Conservation (phyloP, 2,329 filamentous ascomycete species). For the Ascochyta koolunga region DNA sequence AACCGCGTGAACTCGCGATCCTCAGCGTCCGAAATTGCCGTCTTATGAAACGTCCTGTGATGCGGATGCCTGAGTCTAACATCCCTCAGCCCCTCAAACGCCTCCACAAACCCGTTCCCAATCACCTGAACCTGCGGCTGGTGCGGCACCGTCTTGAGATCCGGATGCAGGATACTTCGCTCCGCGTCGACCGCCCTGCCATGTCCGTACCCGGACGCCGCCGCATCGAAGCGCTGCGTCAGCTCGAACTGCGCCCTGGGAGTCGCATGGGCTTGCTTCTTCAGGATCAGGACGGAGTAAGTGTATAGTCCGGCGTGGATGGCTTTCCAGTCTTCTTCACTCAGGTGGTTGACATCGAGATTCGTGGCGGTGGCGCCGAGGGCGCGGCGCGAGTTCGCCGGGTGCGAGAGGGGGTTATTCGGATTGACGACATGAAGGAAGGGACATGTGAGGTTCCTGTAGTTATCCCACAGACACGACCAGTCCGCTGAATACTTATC, state of each 20-base stretch:
- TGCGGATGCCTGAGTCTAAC: conserved; percentile 76
- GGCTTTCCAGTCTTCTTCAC: conserved; percentile 60
- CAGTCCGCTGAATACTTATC: conserved; percentile 7
- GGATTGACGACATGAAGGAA: conserved; percentile 11
- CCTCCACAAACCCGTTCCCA: conserved; percentile 72
- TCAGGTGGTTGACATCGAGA: conserved; percentile 18
- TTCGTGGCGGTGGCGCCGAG: conserved; percentile 20
- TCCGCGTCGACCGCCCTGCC: conserved; percentile 74
- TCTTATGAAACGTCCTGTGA: conserved; percentile 76
- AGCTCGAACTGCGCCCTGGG: conserved; percentile 76
- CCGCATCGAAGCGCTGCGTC: conserved; percentile 75
- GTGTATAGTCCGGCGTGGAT: conserved; percentile 71
- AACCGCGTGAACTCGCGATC: conserved; percentile 65
- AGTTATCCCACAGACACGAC: not conserved
- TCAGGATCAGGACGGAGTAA: conserved; percentile 74
- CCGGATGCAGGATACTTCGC: conserved; percentile 72
- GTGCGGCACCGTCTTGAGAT: conserved; percentile 79
- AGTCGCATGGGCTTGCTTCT: conserved; percentile 66
- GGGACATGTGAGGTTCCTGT: not conserved
- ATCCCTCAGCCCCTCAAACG: conserved; percentile 73
- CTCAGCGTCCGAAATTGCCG: conserved; percentile 65
- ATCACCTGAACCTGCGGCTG: conserved; percentile 83
- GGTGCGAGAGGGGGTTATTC: conserved; percentile 15
- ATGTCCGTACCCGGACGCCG: conserved; percentile 71
- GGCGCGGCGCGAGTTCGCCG: conserved; percentile 8